A percentile compares a stretch with the other conserved stretches of the same genome.
phyloP scores from a whole-genome alignment of 1,284 basidiomycete species.

The Ceratobasidium sp. region DNA sequence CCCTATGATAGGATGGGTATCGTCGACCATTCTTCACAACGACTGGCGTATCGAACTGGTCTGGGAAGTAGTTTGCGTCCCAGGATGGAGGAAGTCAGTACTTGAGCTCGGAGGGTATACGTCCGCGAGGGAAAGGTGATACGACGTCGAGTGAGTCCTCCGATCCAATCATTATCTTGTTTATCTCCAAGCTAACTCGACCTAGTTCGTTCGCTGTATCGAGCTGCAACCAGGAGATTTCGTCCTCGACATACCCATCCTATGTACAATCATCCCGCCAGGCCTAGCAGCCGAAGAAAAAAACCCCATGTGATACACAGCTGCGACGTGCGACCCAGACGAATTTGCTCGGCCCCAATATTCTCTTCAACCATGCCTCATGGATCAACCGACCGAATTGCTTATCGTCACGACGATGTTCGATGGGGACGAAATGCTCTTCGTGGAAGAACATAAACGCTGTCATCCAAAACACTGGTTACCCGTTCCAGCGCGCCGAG shows the following conservation, averaged over 20 bases:
- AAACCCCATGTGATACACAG: conserved; percentile 75
- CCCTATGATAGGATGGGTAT: conserved; percentile 55
- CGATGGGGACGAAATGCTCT: conserved; percentile 82
- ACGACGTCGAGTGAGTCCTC: conserved; percentile 63
- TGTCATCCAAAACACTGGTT: conserved; percentile 89
- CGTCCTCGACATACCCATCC: conserved; percentile 82
- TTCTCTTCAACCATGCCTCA: conserved; percentile 83
- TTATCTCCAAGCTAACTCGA: conserved; percentile 8
- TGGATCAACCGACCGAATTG: conserved; percentile 87
- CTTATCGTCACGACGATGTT: conserved; percentile 95
- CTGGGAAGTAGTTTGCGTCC: conserved; percentile 59
- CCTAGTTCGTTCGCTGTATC: conserved; percentile 76
- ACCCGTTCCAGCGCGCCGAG: conserved; percentile 79
- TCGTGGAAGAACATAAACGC: conserved; percentile 89
- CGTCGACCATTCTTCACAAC: conserved; percentile 68
- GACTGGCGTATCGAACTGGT: conserved; percentile 53
- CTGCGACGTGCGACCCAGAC: conserved; percentile 53
- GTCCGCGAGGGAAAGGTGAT: conserved; percentile 74
- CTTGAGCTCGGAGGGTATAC: conserved; percentile 71
- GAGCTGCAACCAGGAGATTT: conserved; percentile 85
- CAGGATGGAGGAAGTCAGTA: conserved; percentile 43
- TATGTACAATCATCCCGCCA: conserved; percentile 77
- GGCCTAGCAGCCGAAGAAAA: conserved; percentile 77
- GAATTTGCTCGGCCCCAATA: conserved; percentile 61
- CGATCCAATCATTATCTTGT: conserved; percentile 8